Evolutionary conservation across 2,329 filamentous ascomycete species (phyloP).

Genomic region (Metarhizium rileyi): DNA sequence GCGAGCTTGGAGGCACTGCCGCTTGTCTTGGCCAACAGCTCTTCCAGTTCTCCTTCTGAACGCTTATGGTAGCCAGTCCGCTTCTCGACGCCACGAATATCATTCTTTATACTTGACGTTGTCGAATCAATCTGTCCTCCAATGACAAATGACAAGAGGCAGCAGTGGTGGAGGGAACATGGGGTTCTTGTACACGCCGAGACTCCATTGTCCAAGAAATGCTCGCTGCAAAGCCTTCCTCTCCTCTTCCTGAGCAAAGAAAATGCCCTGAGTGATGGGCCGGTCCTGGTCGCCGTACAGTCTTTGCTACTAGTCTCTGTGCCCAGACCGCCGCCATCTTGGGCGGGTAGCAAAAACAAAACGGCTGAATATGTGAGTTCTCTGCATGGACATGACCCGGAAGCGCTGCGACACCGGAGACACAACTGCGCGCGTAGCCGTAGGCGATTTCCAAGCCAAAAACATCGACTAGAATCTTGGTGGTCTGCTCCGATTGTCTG

Average conservation of each 20-base stretch:
- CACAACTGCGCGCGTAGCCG: conserved; percentile 22
- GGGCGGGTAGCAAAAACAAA: conserved; percentile 26
- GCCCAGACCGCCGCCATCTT: conserved; percentile 30
- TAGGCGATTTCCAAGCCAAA: conserved; percentile 23
- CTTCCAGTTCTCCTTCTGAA: conserved; percentile 19
- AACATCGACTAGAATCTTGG: conserved; percentile 13
- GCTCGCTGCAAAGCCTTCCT: conserved; percentile 15
- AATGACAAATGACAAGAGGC: conserved; percentile 23
- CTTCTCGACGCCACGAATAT: conserved; percentile 24
- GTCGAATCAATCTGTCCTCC: conserved; percentile 23
- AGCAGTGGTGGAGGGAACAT: conserved; percentile 27
- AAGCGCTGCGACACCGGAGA: conserved; percentile 23
- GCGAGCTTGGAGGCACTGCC: conserved; percentile 26
- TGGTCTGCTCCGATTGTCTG: conserved; percentile 14
- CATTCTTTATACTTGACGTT: conserved; percentile 21
- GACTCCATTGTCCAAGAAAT: conserved; percentile 19
- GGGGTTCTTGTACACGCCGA: conserved; percentile 16
- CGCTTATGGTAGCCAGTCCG: conserved; percentile 24
- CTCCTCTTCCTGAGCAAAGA: conserved; percentile 20
- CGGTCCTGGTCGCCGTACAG: not conserved
- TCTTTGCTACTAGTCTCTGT: conserved; percentile 12
- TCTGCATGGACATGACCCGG: conserved; percentile 5
- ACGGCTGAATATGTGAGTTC: conserved; percentile 13
- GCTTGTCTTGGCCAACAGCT: conserved; percentile 24
- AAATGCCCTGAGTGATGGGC: conserved; percentile 19